These are phyloP conservation scores for Uronychia binucleata DNA, from an alignment of 73 alveolate species.

Conservation along the genomic window DNA sequence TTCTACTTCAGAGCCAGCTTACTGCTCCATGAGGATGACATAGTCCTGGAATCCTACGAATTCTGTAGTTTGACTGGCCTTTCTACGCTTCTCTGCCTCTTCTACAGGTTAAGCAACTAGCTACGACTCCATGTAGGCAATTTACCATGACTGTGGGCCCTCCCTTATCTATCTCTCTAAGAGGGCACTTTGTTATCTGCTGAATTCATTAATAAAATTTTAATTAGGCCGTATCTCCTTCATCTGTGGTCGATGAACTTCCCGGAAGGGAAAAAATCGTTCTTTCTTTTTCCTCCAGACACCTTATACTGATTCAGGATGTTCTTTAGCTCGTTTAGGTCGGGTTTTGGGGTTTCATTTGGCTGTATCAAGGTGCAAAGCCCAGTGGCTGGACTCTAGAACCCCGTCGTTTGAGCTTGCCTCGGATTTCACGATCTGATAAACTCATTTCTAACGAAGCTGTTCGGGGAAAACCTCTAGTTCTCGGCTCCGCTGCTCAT, in stretches of 20 bases:
- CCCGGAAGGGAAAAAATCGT: background rate
- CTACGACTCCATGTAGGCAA: background rate
- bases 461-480: background rate
- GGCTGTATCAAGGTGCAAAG: background rate
- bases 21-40: too few relatives aligned
- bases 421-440: too few relatives aligned
- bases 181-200: background rate
- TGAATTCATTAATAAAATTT: too few relatives aligned
- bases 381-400: background rate
- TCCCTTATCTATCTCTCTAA: background rate
- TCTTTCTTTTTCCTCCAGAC: background rate
- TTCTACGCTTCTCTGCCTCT: too few relatives aligned
- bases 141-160: background rate
- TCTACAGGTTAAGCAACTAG: too few relatives aligned
- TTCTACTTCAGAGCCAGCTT: too few relatives aligned
- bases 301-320: background rate
- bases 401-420: background rate
- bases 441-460: background rate
- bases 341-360: background rate
- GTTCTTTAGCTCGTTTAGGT: background rate
- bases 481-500: background rate
- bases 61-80: too few relatives aligned
- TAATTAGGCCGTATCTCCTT: too few relatives aligned
- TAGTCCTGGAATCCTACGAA: too few relatives aligned
- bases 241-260: background rate